Percentiles rank a stretch among this genome's conserved stretches.
These are phyloP conservation scores for Pisolithus orientalis DNA, from an alignment of 768 basidiomycete species.

Conservation along the genomic window DNA sequence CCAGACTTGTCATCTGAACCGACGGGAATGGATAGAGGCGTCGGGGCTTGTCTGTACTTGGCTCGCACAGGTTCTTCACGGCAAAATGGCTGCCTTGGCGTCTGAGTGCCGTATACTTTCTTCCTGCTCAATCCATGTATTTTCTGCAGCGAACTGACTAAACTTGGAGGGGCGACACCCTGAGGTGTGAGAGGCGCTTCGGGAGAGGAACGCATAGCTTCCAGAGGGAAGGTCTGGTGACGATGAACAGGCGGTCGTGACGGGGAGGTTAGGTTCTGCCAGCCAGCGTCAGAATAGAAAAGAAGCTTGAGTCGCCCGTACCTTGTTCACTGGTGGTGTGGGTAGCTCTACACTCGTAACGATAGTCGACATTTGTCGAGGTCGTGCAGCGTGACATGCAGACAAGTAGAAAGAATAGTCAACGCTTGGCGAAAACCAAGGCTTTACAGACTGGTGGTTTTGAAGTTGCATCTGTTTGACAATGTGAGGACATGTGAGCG, in stretches of 20 bases:
- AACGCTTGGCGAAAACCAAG: slow-evolving; percentile 38
- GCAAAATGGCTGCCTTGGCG: slow-evolving; percentile 46
- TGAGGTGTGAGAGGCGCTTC: slow-evolving; percentile 11
- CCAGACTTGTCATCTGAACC: slow-evolving; percentile 17
- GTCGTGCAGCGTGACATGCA: slow-evolving; percentile 21
- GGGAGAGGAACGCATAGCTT: slow-evolving; percentile 17
- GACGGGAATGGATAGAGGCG: slow-evolving; percentile 26
- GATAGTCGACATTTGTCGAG: slow-evolving; percentile 4
- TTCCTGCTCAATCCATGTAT: slow-evolving; percentile 68
- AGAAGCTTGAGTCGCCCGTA: neutral
- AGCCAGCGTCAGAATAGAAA: slow-evolving; percentile 7
- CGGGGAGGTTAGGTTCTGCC: slow-evolving; percentile 2
- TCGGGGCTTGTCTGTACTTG: slow-evolving; percentile 27
- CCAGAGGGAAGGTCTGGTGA: slow-evolving; percentile 25
- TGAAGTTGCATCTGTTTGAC: slow-evolving; percentile 18
- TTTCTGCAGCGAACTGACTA: slow-evolving; percentile 60
- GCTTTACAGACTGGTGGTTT: slow-evolving; percentile 16
- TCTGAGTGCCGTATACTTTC: slow-evolving; percentile 53
- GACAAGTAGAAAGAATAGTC: slow-evolving; percentile 40
- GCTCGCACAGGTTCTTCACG: slow-evolving; percentile 41
- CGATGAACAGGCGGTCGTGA: slow-evolving; percentile 18
- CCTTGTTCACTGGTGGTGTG: slow-evolving; percentile 10
- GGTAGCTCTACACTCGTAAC: slow-evolving; percentile 10
- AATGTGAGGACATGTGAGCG: neutral
- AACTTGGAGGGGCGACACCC: slow-evolving; percentile 34